These are phyloP conservation scores for Macrophomina tecta DNA, from an alignment of 2,329 filamentous ascomycete genomes.

Conservation along the genomic window DNA sequence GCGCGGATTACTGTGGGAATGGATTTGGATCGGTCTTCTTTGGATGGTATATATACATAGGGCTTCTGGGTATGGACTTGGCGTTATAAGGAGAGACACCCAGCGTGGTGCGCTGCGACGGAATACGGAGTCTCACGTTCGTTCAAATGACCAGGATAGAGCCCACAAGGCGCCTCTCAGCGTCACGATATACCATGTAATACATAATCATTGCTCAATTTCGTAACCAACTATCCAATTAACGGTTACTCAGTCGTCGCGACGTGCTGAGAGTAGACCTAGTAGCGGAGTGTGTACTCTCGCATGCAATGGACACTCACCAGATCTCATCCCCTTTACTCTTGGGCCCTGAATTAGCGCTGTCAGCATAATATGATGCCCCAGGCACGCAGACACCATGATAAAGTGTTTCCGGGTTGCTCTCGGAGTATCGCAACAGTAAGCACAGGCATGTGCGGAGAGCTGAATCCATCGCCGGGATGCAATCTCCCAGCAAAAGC, in stretches of 20 bases:
- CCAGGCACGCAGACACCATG: slow-evolving; percentile 10
- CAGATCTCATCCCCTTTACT: background rate
- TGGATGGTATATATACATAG: slow-evolving; percentile 24
- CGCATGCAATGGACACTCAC: background rate
- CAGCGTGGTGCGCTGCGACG: slow-evolving; percentile 14
- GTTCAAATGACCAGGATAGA: slow-evolving; percentile 21
- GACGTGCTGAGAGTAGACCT: background rate
- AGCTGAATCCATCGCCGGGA: no score
- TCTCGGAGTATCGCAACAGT: no score
- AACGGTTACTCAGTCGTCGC: background rate
- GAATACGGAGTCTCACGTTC: slow-evolving; percentile 24
- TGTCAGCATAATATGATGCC: slow-evolving; percentile 14
- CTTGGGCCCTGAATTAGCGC: slow-evolving; percentile 15
- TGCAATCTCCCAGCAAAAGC: no score
- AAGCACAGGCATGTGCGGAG: no score
- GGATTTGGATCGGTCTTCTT: background rate
- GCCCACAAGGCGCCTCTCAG: background rate
- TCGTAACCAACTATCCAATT: background rate
- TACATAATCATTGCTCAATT: slow-evolving; percentile 19
- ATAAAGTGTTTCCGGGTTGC: no score
- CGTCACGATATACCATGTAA: slow-evolving; percentile 22
- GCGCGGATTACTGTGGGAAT: background rate
- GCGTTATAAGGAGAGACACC: slow-evolving; percentile 25
- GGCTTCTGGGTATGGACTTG: slow-evolving; percentile 23
- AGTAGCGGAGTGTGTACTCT: no score